phyloP scores from a whole-genome alignment of 352 stramenopile genomes.

The Phytopythium aichiense region DNA sequence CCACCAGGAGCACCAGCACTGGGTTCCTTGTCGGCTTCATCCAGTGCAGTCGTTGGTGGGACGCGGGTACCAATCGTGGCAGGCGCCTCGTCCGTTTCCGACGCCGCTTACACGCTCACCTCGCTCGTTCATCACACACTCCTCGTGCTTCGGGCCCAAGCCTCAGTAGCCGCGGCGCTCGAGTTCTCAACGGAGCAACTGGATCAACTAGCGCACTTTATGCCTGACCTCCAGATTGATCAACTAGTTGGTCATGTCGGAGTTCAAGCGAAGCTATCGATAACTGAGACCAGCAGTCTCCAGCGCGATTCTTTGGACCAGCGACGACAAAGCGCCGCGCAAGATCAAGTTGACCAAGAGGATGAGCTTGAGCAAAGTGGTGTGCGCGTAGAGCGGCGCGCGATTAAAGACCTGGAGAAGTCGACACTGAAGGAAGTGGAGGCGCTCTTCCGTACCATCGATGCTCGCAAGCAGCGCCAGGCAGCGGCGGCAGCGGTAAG shows the following conservation, averaged over 20 bases:
- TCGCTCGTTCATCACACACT: constrained; percentile 2
- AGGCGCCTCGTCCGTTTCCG: not conserved
- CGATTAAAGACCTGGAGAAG: constrained; percentile 41
- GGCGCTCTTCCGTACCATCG: constrained; percentile 28
- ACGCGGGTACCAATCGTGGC: not conserved
- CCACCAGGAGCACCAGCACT: not conserved
- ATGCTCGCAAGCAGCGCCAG: constrained; percentile 17
- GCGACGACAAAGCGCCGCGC: not conserved
- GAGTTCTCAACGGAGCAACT: constrained; percentile 28
- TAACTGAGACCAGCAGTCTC: not conserved
- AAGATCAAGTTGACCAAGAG: constrained; percentile 8
- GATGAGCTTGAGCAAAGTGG: constrained; percentile 18
- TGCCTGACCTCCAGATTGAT: constrained; percentile 18
- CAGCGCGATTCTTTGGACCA: not conserved
- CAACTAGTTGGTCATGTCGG: not conserved
- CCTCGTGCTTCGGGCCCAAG: constrained; percentile 5
- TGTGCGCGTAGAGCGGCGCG: constrained; percentile 11
- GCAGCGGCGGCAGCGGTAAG: not conserved
- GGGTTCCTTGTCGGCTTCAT: not conserved
- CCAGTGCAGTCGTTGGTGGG: not conserved
- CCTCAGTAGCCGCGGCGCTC: not conserved
- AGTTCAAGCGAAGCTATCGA: not conserved
- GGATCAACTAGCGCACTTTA: constrained; percentile 27
- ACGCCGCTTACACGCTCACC: not conserved
- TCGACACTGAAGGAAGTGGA: constrained; percentile 50